These are phyloP conservation scores for Williopsis jadinii DNA, from an alignment of 1,139 yeast genomes.

Conservation along the genomic window DNA sequence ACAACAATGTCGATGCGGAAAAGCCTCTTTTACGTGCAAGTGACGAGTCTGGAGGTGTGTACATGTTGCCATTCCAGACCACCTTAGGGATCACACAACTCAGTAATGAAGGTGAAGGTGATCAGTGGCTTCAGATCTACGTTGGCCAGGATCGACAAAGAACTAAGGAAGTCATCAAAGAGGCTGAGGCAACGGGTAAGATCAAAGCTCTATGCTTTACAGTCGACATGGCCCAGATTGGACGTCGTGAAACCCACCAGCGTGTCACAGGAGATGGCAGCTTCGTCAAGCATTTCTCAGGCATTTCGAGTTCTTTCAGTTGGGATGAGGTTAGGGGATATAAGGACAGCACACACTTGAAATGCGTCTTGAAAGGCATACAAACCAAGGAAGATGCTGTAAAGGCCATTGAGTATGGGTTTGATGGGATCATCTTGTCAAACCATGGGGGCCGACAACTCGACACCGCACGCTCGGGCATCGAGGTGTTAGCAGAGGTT, in stretches of 20 bases:
- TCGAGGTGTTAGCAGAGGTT: conserved; percentile 49
- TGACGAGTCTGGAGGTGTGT: conserved; percentile 38
- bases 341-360: conserved; percentile 39
- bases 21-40: conserved; percentile 43
- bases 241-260: conserved; percentile 41
- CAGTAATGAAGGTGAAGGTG: conserved; percentile 17
- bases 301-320: conserved; percentile 21
- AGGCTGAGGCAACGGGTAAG: conserved; percentile 25
- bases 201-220: conserved; percentile 53
- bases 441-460: conserved; percentile 46
- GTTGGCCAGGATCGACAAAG: conserved; percentile 1
- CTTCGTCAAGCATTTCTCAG: background rate
- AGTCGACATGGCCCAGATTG: conserved; percentile 63
- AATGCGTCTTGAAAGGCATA: conserved; percentile 51
- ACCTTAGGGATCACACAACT: conserved; percentile 52
- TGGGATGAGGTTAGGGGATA: conserved; percentile 33
- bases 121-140: conserved; percentile 13
- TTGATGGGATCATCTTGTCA: conserved; percentile 3
- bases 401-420: conserved; percentile 39
- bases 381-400: conserved; percentile 49
- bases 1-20: conserved; percentile 45
- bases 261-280: conserved; percentile 25
- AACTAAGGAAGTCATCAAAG: conserved; percentile 15
- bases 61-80: conserved; percentile 52
- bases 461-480: conserved; percentile 49